Conservation (phyloP, 163 green algal genomes). For the Botryococcus braunii region DNA sequence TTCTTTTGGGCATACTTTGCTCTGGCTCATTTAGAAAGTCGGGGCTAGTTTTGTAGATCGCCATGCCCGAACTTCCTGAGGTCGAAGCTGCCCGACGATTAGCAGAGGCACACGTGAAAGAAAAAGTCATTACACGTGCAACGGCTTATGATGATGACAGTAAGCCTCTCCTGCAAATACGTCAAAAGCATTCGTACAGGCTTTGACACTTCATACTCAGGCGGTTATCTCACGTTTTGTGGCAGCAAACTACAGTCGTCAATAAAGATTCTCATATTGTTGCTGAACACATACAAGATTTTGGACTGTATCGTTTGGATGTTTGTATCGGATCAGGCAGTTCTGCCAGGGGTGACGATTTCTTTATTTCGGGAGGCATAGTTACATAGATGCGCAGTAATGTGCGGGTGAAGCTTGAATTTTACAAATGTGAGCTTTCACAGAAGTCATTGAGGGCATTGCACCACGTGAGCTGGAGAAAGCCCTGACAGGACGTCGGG, state of each 20-base stretch:
- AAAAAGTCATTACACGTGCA: conserved; percentile 16
- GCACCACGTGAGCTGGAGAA: conserved; percentile 11
- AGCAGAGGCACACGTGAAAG: conserved; percentile 20
- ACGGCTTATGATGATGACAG: conserved; percentile 23
- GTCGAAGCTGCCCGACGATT: conserved; percentile 37
- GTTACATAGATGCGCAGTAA: too few species aligned
- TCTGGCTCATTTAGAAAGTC: too few species aligned
- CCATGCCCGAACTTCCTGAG: conserved; percentile 53
- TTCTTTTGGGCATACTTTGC: too few species aligned
- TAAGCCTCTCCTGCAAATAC: too few species aligned
- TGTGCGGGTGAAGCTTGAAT: too few species aligned
- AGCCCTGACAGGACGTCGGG: conserved; percentile 7
- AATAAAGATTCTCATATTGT: background rate
- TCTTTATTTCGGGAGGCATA: too few species aligned
- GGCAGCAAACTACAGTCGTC: background rate
- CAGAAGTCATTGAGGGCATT: conserved; percentile 25
- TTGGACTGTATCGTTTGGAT: background rate
- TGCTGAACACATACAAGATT: background rate
- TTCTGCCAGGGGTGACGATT: too few species aligned
- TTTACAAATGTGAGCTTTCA: too few species aligned
- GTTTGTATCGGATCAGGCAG: too few species aligned
- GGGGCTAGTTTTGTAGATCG: too few species aligned
- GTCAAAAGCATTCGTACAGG: too few species aligned
- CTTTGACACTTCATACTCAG: too few species aligned
- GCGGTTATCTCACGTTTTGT: background rate